Conservation (phyloP, 2,329 filamentous ascomycete species). For the Microascus cirrosus region DNA sequence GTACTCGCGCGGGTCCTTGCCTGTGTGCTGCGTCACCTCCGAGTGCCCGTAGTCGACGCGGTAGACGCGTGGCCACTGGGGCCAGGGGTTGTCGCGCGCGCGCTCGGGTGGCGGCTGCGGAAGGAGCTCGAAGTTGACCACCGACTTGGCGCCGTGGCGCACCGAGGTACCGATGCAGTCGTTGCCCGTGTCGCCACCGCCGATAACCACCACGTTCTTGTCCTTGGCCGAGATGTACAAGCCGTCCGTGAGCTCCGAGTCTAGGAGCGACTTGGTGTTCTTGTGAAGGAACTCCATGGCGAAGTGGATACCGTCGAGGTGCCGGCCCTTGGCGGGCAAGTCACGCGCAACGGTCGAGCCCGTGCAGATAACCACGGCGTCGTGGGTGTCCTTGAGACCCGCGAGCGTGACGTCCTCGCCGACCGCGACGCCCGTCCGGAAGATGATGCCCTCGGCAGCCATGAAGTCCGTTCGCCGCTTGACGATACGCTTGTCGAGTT, state of each 20-base stretch:
- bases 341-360: slow-evolving; percentile 90
- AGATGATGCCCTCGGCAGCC: slow-evolving; percentile 76
- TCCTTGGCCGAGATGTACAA: slow-evolving; percentile 89
- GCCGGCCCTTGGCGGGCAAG: slow-evolving; percentile 79
- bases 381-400: slow-evolving; percentile 61
- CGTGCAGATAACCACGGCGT: slow-evolving; percentile 83
- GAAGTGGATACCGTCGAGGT: slow-evolving; percentile 83
- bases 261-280: slow-evolving; percentile 95
- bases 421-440: slow-evolving; percentile 67
- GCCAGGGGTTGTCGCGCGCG: slow-evolving; percentile 92
- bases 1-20: slow-evolving; percentile 91
- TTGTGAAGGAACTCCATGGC: slow-evolving; percentile 96
- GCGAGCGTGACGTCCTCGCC: slow-evolving; percentile 65
- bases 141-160: slow-evolving; percentile 88
- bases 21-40: slow-evolving; percentile 92
- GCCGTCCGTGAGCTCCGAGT: slow-evolving; percentile 75
- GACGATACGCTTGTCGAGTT: slow-evolving; percentile 94
- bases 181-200: slow-evolving; percentile 94
- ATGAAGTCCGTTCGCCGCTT: slow-evolving; percentile 94
- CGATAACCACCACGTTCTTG: slow-evolving; percentile 94
- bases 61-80: slow-evolving; percentile 96
- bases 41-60: slow-evolving; percentile 96
- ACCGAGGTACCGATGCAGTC: slow-evolving; percentile 96
- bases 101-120: slow-evolving; percentile 87
- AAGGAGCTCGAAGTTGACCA: slow-evolving; percentile 92